Percentiles rank a stretch among this genome's conserved stretches.
Evolutionary conservation across 495 filamentous ascomycete species (phyloP).

Genomic region (Aspergillus wentii): DNA sequence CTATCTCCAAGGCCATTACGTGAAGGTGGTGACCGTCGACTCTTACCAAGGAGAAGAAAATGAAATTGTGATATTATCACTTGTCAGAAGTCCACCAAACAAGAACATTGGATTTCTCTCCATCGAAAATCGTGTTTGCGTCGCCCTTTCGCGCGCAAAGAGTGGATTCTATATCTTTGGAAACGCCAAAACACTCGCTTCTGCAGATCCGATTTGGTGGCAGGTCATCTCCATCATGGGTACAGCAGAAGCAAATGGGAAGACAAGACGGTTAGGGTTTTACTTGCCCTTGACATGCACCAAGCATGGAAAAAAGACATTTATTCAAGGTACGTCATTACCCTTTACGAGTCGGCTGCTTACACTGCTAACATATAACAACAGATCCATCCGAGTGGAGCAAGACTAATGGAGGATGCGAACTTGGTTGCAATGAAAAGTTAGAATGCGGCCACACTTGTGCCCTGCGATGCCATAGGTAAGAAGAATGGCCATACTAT

Average conservation of each 20-base stretch:
- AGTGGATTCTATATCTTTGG: conserved; percentile 87
- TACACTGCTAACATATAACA: conserved; percentile 2
- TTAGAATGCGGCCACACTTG: conserved; percentile 40
- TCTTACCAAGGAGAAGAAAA: conserved; percentile 96
- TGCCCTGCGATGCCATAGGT: conserved; percentile 34
- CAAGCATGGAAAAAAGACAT: conserved; percentile 29
- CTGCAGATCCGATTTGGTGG: conserved; percentile 28
- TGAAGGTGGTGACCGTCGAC: conserved; percentile 82
- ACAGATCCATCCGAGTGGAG: conserved; percentile 43
- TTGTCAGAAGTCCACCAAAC: conserved; percentile 66
- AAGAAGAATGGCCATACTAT: conserved; percentile 4
- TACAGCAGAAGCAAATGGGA: neutral
- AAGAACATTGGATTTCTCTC: conserved; percentile 64
- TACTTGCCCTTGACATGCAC: conserved; percentile 36
- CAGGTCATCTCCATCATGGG: conserved; percentile 31
- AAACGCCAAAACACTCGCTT: conserved; percentile 52
- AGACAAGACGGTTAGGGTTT: conserved; percentile 23
- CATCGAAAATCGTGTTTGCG: conserved; percentile 76
- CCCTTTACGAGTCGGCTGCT: neutral
- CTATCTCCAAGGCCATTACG: conserved; percentile 40
- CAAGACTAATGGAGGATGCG: conserved; percentile 47
- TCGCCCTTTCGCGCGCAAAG: conserved; percentile 83
- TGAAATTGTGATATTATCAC: conserved; percentile 74
- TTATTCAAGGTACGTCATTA: conserved; percentile 15
- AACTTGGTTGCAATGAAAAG: conserved; percentile 19